A percentile compares a stretch with the other conserved stretches of the same genome.
These are phyloP conservation scores for Pyrenopolyporus hunteri DNA, from an alignment of 495 filamentous ascomycete species.

Conservation along the genomic window DNA sequence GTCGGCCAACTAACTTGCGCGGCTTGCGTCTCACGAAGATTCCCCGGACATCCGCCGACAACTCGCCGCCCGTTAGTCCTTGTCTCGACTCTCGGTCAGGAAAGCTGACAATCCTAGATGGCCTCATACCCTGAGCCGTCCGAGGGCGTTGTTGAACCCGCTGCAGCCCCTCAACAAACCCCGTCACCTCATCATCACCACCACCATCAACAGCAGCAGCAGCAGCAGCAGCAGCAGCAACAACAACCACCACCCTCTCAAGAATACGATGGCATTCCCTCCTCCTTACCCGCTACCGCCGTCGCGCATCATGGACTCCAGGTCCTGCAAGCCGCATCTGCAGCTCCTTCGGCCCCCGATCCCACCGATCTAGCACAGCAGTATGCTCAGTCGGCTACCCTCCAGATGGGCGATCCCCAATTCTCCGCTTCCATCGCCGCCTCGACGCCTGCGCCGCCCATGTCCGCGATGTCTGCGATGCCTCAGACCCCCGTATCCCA, in stretches of 20 bases:
- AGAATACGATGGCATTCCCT: constrained; percentile 33
- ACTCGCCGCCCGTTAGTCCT: constrained; percentile 38
- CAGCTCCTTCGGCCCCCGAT: constrained; percentile 33
- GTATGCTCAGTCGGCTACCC: constrained; percentile 40
- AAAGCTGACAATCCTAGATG: constrained; percentile 22
- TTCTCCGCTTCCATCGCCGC: constrained; percentile 17
- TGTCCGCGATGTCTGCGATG: not conserved
- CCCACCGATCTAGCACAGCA: constrained; percentile 37
- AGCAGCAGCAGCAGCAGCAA: not conserved
- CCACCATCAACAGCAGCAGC: not conserved
- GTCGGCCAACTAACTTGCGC: constrained; percentile 16
- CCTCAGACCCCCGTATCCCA: too few species aligned
- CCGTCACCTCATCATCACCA: constrained; percentile 11
- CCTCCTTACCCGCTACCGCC: constrained; percentile 30
- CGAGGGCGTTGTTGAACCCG: constrained; percentile 7
- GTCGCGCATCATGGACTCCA: constrained; percentile 53
- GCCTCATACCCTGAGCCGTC: constrained; percentile 40
- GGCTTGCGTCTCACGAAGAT: constrained; percentile 45
- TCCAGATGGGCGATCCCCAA: constrained; percentile 33
- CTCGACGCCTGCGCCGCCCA: constrained; percentile 1
- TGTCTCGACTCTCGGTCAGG: constrained; percentile 7
- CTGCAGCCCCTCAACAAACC: not conserved
- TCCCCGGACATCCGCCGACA: constrained; percentile 46
- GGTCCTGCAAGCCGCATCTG: constrained; percentile 51
- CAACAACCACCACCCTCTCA: not conserved